Evolutionary conservation across 2,329 filamentous ascomycete genomes (phyloP), one percentile per base, ranked within the genome.

Genomic region (Trichophyton schoenleinii): DNA sequence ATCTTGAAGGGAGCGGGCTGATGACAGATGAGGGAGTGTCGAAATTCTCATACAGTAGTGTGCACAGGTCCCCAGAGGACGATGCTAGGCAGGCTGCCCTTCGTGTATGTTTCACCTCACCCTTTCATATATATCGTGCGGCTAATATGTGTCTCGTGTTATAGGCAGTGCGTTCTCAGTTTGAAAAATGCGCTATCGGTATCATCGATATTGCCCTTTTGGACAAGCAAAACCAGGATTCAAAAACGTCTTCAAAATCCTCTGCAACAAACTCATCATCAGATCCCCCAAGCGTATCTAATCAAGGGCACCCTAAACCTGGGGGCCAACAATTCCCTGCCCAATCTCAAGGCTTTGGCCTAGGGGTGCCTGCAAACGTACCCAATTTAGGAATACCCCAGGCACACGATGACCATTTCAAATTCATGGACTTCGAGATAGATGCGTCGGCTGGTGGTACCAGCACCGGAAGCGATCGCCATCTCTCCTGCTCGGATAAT

Each of bases 1-100:
- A 99, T 69, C 80, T 97, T 3, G 89, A 95, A 71, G 85, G 9
- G 61, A 66, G 36, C 57, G 60, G 42, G 28, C 61, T 57, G 42
- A 9, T 57, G 58, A 59, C 66, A 57, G 60, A 63, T 9, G 55
- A 63, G 46, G 61, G 53, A 18, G 55, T 31, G 46, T 49, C 36
- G 25, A 59, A 38, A 25, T 57, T 41, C 60, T 13, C 60, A 18
- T 61, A 36, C 57, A 31, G 60, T 9, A 2, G 22, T n/a, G 36
- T 58, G 8, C 55, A 58, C 8, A 42, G n/a, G 2, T 13, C n/a
- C 31, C 34, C 55, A 38, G 55, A 58, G 38, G 38, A 42, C 13
- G n/a, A 58, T n/a, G 55, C 55, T 9, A 13, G 55, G 28, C 11
- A 42, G 41, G 13, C 7, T 13, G 55, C 55, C 34, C 31, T 42